Evolutionary conservation across 768 basidiomycete genomes (phyloP), one percentile per base, ranked within the genome.

Genomic region (Podaxis sp.): DNA sequence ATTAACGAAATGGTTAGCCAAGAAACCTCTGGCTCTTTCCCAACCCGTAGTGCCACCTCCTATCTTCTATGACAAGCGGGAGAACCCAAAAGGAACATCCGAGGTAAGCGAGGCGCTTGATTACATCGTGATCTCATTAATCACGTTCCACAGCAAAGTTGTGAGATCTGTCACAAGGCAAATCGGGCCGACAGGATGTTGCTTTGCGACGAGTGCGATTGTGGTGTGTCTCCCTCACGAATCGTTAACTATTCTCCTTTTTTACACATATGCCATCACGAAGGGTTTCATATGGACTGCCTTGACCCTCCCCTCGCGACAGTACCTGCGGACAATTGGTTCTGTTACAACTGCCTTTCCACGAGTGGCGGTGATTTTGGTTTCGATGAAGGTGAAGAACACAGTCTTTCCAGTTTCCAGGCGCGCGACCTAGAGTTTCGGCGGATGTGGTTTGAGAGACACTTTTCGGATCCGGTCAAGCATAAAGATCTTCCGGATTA

Each of bases 331-430:
- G 94, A 95, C 44, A 89, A 96, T 66, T 99, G 96, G 96, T 98
- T 87, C 72, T 99, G 97, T 74, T 91, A 90, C 68, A 87, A 88
- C 2, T 99, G 97, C 72, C 80, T 99, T 22, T 83, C 95, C 44
- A 90, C 88, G 42, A 96, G 93, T 0, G 96, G 96, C 11, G 92
- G 92, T 57, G 97, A 98, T 75, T 99, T 93, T 69, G 97, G 97
- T 33, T 99, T 99, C 70, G 97, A 98, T 69, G 96, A 98, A 70
- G 97, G 97, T 44, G 90, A 98, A 75, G 96, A 99, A 67, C 97
- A 99, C 74, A 87, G 87, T 64, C 82, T 99, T 42, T 84, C 91
- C 28, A 94, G 87, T 69, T 99, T 99, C 76, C 94, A 95, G 69
- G 91, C 90, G 51, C 86, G 96, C 39, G 97, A 97, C 70, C 80